These are phyloP conservation scores for Tephrocybe sp. DNA, from an alignment of 768 basidiomycete species.

Conservation along the genomic window DNA sequence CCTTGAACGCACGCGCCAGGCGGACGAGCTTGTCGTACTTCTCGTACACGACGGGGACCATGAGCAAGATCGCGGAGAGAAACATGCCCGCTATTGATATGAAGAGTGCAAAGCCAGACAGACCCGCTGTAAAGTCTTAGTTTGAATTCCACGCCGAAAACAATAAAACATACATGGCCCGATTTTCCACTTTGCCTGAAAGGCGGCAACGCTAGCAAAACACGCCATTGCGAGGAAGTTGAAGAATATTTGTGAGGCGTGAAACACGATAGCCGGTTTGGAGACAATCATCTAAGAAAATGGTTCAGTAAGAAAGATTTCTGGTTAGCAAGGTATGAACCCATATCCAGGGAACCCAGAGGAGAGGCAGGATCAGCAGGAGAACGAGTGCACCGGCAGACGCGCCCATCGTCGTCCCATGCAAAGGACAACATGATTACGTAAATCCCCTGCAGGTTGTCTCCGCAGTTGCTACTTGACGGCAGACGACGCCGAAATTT, in stretches of 20 bases:
- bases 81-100: conserved; percentile 71
- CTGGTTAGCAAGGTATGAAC: conserved; percentile 36
- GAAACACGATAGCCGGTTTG: conserved; percentile 77
- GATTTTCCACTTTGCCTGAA: conserved; percentile 82
- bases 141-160: neutral
- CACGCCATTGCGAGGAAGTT: conserved; percentile 91
- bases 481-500: neutral
- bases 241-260: conserved; percentile 84
- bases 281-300: conserved; percentile 78
- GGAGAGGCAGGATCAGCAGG: conserved; percentile 63
- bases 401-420: conserved; percentile 37
- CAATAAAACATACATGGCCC: conserved; percentile 73
- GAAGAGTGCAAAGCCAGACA: conserved; percentile 85
- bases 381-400: conserved; percentile 51
- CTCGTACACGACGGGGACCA: conserved; percentile 79
- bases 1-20: conserved; percentile 78
- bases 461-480: conserved; percentile 5
- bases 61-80: conserved; percentile 70
- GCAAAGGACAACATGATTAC: conserved; percentile 46
- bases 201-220: conserved; percentile 85
- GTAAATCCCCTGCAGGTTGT: conserved; percentile 29
- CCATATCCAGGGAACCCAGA: conserved; percentile 72
- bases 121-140: conserved; percentile 59
- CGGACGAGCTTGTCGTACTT: conserved; percentile 82
- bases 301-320: conserved; percentile 3